Conservation (phyloP, 2,329 filamentous ascomycete genomes). For the Aspergillus eucalypticola region DNA sequence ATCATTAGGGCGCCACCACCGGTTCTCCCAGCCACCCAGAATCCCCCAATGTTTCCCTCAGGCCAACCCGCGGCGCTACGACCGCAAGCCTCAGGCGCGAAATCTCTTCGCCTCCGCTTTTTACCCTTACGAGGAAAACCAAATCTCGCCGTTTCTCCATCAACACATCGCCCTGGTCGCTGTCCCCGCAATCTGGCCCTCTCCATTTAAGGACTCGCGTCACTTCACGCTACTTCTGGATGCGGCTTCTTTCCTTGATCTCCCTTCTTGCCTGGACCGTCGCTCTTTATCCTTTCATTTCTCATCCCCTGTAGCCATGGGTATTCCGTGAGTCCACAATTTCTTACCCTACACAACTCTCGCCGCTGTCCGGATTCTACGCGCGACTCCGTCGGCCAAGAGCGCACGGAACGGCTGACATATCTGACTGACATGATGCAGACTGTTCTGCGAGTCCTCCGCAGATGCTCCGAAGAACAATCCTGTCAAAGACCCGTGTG, state of each 20-base stretch:
- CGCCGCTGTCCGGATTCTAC: conserved; percentile 12
- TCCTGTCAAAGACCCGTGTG: conserved; percentile 55
- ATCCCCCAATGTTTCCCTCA: neutral
- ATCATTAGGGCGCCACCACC: neutral
- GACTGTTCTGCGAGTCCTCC: conserved; percentile 57
- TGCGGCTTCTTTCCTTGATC: conserved; percentile 8
- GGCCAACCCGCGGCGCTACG: conserved; percentile 1
- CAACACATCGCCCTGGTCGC: conserved; percentile 18
- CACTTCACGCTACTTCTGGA: conserved; percentile 11
- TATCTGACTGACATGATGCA: conserved; percentile 34
- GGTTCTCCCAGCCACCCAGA: neutral
- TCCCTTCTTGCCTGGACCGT: conserved; percentile 9
- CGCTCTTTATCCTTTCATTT: conserved; percentile 6
- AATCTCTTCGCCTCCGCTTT: conserved; percentile 23
- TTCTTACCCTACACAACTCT: conserved; percentile 5
- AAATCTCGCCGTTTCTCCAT: conserved; percentile 29
- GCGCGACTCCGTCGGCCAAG: conserved; percentile 18
- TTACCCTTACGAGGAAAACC: conserved; percentile 26
- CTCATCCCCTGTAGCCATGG: conserved; percentile 32
- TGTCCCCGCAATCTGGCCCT: conserved; percentile 20
- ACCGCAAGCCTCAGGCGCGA: conserved; percentile 23
- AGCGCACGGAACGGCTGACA: conserved; percentile 13
- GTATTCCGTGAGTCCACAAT: conserved; percentile 41
- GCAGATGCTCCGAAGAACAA: conserved; percentile 44
- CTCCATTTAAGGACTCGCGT: conserved; percentile 17